A percentile compares a stretch with the other conserved stretches of the same genome.
Evolutionary conservation across 2,329 filamentous ascomycete genomes (phyloP).

Genomic region (Tothia fuscella): DNA sequence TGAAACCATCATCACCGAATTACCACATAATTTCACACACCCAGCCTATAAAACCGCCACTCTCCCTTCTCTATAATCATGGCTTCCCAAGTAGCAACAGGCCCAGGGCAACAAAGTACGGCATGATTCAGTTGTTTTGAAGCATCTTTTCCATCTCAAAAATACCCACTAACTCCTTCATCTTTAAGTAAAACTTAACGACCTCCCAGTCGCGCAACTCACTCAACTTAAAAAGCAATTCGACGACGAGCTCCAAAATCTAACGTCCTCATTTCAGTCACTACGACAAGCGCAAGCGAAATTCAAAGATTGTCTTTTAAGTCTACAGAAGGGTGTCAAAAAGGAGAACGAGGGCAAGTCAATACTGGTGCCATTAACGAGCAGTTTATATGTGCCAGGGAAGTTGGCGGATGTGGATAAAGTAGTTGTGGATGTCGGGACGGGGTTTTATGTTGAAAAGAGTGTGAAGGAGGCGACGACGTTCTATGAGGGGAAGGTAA

Average conservation of each 20-base stretch:
- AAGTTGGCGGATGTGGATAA: conserved; percentile 60
- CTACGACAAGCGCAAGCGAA: conserved; percentile 82
- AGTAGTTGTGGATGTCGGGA: conserved; percentile 85
- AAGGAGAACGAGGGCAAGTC: conserved; percentile 23
- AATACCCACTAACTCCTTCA: too few species aligned
- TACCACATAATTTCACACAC: too few species aligned
- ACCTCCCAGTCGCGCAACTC: conserved; percentile 74
- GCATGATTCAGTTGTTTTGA: too few species aligned
- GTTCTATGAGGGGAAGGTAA: conserved; percentile 58
- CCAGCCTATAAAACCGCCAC: too few species aligned
- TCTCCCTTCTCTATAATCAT: too few species aligned
- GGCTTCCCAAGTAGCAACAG: too few species aligned
- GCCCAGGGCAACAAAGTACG: too few species aligned
- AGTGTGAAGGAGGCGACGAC: conserved; percentile 47
- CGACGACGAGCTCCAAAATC: conserved; percentile 89
- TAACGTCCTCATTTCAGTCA: conserved; percentile 80
- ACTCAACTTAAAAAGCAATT: conserved; percentile 89
- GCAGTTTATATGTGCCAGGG: conserved; percentile 86
- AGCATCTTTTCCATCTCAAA: too few species aligned
- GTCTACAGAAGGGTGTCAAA: conserved; percentile 56
- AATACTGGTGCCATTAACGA: conserved; percentile 87
- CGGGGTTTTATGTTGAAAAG: conserved; percentile 92
- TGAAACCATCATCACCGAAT: too few species aligned
- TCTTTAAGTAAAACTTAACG: conserved; percentile 58
- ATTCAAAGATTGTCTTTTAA: conserved; percentile 79